Conservation (phyloP, 208 protist species). For the Porcisia hertigi region DNA sequence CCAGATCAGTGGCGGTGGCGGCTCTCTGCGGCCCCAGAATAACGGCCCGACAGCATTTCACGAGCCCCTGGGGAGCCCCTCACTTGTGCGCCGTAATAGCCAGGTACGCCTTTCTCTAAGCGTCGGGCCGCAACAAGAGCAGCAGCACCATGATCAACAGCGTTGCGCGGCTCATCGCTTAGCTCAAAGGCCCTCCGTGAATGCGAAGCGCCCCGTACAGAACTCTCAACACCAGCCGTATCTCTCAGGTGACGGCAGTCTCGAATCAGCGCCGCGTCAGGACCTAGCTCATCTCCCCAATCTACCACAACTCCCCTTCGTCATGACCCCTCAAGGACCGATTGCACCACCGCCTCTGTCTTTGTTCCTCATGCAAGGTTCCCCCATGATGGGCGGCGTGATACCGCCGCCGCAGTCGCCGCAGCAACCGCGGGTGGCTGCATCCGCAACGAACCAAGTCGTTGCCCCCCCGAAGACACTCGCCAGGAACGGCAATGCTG, state of each 20-base stretch:
- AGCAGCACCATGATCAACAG: neutral
- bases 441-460: too few species aligned
- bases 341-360: constrained; percentile 19
- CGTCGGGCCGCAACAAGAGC: neutral
- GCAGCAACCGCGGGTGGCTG: neutral
- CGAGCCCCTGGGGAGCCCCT: neutral
- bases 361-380: constrained; percentile 12
- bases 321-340: constrained; percentile 15
- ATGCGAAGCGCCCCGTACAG: neutral
- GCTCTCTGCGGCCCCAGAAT: neutral
- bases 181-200: too few species aligned
- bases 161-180: neutral
- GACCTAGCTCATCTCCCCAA: neutral
- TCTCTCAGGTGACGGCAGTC: neutral
- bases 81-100: neutral
- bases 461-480: neutral
- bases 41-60: neutral
- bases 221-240: constrained; percentile 5
- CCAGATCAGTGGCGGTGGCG: neutral
- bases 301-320: constrained; percentile 21
- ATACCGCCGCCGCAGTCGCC: neutral
- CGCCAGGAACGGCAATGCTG: neutral
- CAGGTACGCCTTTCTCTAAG: neutral
- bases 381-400: neutral
- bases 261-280: neutral